Conservation (phyloP, 805 yeast species). For the Monosporozyma aquatica region DNA sequence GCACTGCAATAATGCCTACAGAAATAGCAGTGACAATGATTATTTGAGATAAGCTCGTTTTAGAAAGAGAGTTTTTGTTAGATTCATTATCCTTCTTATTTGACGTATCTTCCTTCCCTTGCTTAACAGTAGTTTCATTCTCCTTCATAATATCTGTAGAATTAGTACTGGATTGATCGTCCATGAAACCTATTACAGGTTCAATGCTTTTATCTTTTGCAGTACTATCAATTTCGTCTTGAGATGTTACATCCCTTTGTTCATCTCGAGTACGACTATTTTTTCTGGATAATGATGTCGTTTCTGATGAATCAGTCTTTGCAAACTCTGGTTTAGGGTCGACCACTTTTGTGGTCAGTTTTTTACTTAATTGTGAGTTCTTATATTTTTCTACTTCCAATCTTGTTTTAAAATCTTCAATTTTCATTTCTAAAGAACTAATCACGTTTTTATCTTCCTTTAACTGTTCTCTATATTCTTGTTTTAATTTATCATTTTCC, state of each 20-base stretch:
- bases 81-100: too few species aligned
- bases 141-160: too few species aligned
- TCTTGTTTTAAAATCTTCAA: constrained; percentile 28
- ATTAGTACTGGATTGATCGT: too few species aligned
- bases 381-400: constrained; percentile 29
- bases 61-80: too few species aligned
- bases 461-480: constrained; percentile 8
- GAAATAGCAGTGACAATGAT: constrained; percentile 10
- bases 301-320: background rate
- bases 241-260: background rate
- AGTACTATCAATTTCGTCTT: too few species aligned
- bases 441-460: constrained; percentile 13
- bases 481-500: constrained; percentile 12
- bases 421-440: constrained; percentile 17
- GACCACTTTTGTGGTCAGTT: background rate
- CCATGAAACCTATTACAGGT: too few species aligned
- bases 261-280: background rate
- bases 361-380: constrained; percentile 17
- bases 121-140: too few species aligned
- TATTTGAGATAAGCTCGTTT: too few species aligned
- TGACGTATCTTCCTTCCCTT: too few species aligned
- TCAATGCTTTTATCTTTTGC: too few species aligned
- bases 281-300: background rate
- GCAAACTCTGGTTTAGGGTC: background rate
- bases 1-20: constrained; percentile 8